A percentile compares a stretch with the other conserved stretches of the same genome.
Conservation (phyloP, 768 basidiomycete genomes). For the Postia placenta region DNA sequence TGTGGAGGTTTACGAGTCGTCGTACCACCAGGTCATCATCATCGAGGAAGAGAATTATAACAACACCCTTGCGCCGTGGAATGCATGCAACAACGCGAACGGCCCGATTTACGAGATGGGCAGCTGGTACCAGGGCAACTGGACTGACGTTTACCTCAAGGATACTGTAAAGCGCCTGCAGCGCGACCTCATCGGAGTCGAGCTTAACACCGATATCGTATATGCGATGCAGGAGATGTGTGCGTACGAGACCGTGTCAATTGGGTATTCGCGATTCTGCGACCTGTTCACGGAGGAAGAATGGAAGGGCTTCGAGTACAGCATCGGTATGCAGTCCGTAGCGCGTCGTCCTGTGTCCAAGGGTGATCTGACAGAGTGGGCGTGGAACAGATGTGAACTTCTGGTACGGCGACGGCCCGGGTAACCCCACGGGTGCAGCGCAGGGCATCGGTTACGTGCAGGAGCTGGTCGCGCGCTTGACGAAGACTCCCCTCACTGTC, state of each 20-base stretch:
- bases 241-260: slow-evolving; percentile 42
- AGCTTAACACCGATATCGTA: slow-evolving; percentile 25
- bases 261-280: slow-evolving; percentile 45
- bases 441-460: slow-evolving; percentile 36
- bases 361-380: neutral
- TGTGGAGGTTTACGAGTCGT: slow-evolving; percentile 30
- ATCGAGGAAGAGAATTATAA: slow-evolving; percentile 41
- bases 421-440: slow-evolving; percentile 34
- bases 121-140: slow-evolving; percentile 23
- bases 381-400: slow-evolving; percentile 16
- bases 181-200: slow-evolving; percentile 24
- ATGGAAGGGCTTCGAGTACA: slow-evolving; percentile 46
- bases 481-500: slow-evolving; percentile 28
- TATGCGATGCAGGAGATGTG: slow-evolving; percentile 32
- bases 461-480: slow-evolving; percentile 38
- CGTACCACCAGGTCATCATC: slow-evolving; percentile 43
- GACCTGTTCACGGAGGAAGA: slow-evolving; percentile 45
- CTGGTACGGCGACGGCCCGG: slow-evolving; percentile 37
- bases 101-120: slow-evolving; percentile 26
- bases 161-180: slow-evolving; percentile 31
- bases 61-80: slow-evolving; percentile 41
- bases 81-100: slow-evolving; percentile 31
- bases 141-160: slow-evolving; percentile 36
- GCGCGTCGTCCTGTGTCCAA: too few species aligned
- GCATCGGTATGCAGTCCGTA: slow-evolving; percentile 18